Evolutionary conservation across 2,329 filamentous ascomycete species (phyloP).

Genomic region (Xylaria digitata): DNA sequence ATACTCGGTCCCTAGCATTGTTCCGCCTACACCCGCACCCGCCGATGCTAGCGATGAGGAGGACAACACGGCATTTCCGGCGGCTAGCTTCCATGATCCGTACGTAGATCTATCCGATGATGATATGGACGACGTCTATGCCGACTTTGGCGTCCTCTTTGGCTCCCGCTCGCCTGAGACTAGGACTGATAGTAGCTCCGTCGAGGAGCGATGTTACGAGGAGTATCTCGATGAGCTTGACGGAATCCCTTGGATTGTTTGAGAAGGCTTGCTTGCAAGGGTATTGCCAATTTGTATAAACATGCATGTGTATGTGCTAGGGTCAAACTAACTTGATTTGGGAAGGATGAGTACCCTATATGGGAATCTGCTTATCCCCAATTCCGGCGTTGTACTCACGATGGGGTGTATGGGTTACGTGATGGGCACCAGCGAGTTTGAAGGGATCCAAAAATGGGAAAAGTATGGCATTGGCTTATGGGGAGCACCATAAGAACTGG

Average conservation of each 20-base stretch:
- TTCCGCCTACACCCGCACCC: background rate
- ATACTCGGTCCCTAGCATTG: background rate
- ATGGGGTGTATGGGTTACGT: background rate
- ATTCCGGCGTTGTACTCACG: background rate
- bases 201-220: conserved; percentile 60
- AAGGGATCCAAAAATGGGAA: background rate
- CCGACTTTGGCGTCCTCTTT: conserved; percentile 66
- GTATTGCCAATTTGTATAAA: background rate
- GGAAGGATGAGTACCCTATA: background rate
- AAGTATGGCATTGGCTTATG: background rate
- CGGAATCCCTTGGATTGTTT: conserved; percentile 61
- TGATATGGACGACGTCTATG: conserved; percentile 64
- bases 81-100: conserved; percentile 58
- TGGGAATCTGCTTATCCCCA: background rate
- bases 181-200: conserved; percentile 44
- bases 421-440: background rate
- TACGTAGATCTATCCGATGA: conserved; percentile 56
- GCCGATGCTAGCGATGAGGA: conserved; percentile 54
- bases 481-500: background rate
- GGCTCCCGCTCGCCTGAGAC: conserved; percentile 47
- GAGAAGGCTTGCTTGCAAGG: background rate
- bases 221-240: conserved; percentile 68
- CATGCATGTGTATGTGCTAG: conserved; percentile 1
- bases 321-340: background rate
- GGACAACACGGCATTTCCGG: conserved; percentile 60